These are phyloP conservation scores for Dendrobium catenatum DNA, from an alignment of 106 monocot species.

Conservation along the genomic window DNA sequence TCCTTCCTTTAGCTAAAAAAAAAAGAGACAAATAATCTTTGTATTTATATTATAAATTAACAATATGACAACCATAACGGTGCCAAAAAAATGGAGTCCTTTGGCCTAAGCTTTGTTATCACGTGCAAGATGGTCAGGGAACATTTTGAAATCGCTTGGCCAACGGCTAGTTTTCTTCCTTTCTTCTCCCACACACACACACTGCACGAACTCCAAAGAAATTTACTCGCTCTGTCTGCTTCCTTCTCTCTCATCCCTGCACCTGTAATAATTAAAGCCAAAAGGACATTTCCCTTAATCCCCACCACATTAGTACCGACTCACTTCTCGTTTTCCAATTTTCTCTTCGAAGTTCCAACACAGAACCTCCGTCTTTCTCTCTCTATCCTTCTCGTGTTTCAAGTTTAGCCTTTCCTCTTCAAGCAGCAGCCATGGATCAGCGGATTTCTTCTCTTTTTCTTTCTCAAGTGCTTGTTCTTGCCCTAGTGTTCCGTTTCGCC, in stretches of 20 bases:
- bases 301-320: not conserved
- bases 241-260: slow-evolving; percentile 1
- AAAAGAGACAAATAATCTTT: too few species aligned
- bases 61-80: too few species aligned
- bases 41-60: too few species aligned
- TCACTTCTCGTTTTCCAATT: not conserved
- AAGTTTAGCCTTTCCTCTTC: not conserved
- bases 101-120: too few species aligned
- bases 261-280: not conserved
- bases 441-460: not conserved
- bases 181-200: not conserved
- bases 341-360: not conserved
- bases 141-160: slow-evolving; percentile 1
- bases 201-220: not conserved
- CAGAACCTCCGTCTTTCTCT: not conserved
- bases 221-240: not conserved
- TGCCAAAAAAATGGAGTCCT: too few species aligned
- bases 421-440: not conserved
- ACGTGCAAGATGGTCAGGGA: too few species aligned
- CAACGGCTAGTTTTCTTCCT: slow-evolving; percentile 6
- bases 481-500: not conserved
- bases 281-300: not conserved
- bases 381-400: not conserved
- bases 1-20: too few species aligned
- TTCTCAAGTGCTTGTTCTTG: not conserved